Conservation (phyloP, 495 filamentous ascomycete species). For the Annulohypoxylon stygium region DNA sequence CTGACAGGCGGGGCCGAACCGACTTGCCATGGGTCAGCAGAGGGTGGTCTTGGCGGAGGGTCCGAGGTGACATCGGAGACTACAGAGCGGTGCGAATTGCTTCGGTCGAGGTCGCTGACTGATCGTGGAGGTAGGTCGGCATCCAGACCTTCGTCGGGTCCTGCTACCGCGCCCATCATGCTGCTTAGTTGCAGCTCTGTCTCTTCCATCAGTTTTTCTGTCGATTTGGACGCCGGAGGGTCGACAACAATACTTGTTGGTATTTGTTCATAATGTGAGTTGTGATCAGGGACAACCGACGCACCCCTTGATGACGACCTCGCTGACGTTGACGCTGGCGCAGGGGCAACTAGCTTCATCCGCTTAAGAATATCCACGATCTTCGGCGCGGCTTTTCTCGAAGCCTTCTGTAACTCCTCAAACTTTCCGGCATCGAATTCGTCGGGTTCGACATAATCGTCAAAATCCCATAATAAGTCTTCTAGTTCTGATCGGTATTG, state of each 20-base stretch:
- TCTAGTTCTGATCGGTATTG: constrained; percentile 55
- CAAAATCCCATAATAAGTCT: constrained; percentile 59
- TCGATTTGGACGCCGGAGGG: constrained; percentile 39
- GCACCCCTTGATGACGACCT: constrained; percentile 34
- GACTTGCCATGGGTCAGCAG: constrained; percentile 49
- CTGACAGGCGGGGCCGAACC: constrained; percentile 44
- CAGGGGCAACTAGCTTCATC: constrained; percentile 56
- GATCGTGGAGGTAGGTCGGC: constrained; percentile 30
- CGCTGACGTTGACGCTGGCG: constrained; percentile 36
- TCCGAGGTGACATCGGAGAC: constrained; percentile 50
- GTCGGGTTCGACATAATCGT: constrained; percentile 57
- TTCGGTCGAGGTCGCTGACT: constrained; percentile 43
- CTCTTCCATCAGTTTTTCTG: constrained; percentile 45
- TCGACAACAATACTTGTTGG: constrained; percentile 46
- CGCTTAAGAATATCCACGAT: constrained; percentile 56
- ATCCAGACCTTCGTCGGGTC: constrained; percentile 48
- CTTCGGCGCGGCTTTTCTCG: constrained; percentile 54
- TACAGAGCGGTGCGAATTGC: constrained; percentile 45
- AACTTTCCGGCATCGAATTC: constrained; percentile 57
- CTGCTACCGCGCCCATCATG: constrained; percentile 47
- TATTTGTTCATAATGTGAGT: constrained; percentile 36
- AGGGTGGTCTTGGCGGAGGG: constrained; percentile 48
- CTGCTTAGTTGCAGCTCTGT: constrained; percentile 44
- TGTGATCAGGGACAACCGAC: constrained; percentile 32
- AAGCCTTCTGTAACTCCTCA: constrained; percentile 53